A percentile compares a stretch with the other conserved stretches of the same genome.
These are phyloP conservation scores for Pythium grandisporangium DNA, from an alignment of 352 stramenopile species.

Conservation along the genomic window DNA sequence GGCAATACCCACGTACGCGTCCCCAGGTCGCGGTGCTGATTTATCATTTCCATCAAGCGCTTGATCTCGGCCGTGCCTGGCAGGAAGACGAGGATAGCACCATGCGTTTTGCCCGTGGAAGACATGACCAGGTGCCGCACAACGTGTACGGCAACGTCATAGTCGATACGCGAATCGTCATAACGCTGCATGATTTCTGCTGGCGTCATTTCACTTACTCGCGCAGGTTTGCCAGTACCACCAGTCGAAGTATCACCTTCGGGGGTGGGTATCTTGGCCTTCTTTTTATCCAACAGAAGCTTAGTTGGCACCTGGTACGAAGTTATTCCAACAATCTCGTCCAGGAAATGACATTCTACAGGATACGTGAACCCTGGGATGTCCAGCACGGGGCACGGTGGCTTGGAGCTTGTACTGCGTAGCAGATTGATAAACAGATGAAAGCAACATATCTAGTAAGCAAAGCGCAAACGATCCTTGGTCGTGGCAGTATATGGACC, in stretches of 20 bases:
- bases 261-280: too few relatives aligned
- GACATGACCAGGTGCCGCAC: constrained; percentile 65
- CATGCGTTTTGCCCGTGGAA: constrained; percentile 6
- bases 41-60: constrained; percentile 62
- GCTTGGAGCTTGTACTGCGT: constrained; percentile 2
- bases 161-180: constrained; percentile 91
- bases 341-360: constrained; percentile 68
- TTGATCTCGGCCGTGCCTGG: constrained; percentile 81
- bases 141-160: constrained; percentile 86
- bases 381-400: constrained; percentile 60
- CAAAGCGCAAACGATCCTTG: too few relatives aligned
- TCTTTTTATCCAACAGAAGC: constrained; percentile 40
- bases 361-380: constrained; percentile 84
- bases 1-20: constrained; percentile 53
- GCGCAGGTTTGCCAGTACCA: too few relatives aligned
- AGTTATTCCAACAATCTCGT: constrained; percentile 59
- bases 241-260: too few relatives aligned
- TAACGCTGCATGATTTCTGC: constrained; percentile 55
- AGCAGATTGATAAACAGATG: too few relatives aligned
- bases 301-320: constrained; percentile 53
- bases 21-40: constrained; percentile 12
- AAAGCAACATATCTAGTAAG: too few relatives aligned
- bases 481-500: background rate
- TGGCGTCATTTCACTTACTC: constrained; percentile 20
- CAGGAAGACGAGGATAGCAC: constrained; percentile 80